Evolutionary conservation across 129 eudicot species (phyloP).

Genomic region (Gnaphalium uliginosum): DNA sequence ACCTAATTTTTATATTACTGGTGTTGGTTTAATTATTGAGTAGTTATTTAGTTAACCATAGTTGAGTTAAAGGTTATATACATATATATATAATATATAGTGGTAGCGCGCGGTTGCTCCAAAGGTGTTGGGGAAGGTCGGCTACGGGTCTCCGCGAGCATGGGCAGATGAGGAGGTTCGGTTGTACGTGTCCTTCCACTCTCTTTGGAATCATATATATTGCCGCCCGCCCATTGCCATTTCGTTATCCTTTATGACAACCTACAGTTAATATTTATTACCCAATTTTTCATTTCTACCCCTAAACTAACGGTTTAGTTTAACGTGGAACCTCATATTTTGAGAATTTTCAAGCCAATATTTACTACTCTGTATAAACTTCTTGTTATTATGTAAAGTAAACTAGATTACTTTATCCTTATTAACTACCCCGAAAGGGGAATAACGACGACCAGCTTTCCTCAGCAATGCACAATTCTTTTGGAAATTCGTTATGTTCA

Average conservation of each 20-base stretch:
- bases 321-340: too few species aligned
- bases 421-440: too few species aligned
- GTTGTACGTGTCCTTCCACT: conserved; percentile 21
- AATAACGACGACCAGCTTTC: too few species aligned
- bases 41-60: background rate
- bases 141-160: conserved; percentile 30
- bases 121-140: conserved; percentile 34
- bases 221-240: too few species aligned
- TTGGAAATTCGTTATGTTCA: too few species aligned
- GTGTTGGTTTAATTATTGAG: background rate
- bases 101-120: conserved; percentile 14
- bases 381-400: too few species aligned
- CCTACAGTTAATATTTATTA: background rate
- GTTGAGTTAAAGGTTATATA: background rate
- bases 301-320: background rate
- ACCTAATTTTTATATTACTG: background rate
- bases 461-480: too few species aligned
- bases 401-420: too few species aligned
- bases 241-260: conserved; percentile 7
- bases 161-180: conserved; percentile 24
- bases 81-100: background rate
- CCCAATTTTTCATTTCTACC: background rate
- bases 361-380: too few species aligned
- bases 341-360: too few species aligned
- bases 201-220: conserved; percentile 21